Base-by-base conservation (phyloP, 495 filamentous ascomycete genomes). In the Daldinia bambusicola region DNA sequence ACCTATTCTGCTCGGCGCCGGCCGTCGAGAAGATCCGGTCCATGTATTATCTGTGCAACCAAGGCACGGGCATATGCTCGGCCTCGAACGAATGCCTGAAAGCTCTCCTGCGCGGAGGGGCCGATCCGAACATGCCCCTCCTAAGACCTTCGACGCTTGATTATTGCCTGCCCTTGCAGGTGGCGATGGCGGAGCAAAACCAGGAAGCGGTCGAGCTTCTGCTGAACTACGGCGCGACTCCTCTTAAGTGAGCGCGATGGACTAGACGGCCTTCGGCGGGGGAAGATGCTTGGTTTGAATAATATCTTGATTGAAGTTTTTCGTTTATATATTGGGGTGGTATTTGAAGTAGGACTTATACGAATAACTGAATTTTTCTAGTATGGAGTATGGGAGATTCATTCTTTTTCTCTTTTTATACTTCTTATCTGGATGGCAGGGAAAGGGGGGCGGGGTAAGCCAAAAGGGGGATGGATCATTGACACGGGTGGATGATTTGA, bases 101-200 rank as follows among this genome's bases (percentile, higher is more conserved):
- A 1, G 43, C 18, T 22, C 43, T 48, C 18, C 43, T 48, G 16
- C 20, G 18, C 43, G 43, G 43, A 48, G 43, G 43, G 6, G 43
- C 34, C 18, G n/a, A 57, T 20, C 55, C 55, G 32, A 57, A 57
- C 30, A 57, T 40, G 55, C 55, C 32, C 18, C 34, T 57, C 16
- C 6, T 22, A 10, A 18, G 34, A 14, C 34, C 55, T 1, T 16
- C 18, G 4, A 38, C 16, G 9, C 31, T 53, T 9, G 55, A 57
- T 9, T 16, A 57, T 26, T 57, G 18, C 34, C 32, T 57, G 1
- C 34, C 55, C 0, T 26, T 57, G 4, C 55, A 38, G 12, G 22
- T 57, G 13, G 55, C 55, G 1, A 57, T 40, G 55, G 32, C 18
- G 10, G 20, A 22, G 10, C n/a, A 38, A 38, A 57, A 57, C 10